phyloP scores from a whole-genome alignment of 345 rosid genomes.

The Hevea brasiliensis region DNA sequence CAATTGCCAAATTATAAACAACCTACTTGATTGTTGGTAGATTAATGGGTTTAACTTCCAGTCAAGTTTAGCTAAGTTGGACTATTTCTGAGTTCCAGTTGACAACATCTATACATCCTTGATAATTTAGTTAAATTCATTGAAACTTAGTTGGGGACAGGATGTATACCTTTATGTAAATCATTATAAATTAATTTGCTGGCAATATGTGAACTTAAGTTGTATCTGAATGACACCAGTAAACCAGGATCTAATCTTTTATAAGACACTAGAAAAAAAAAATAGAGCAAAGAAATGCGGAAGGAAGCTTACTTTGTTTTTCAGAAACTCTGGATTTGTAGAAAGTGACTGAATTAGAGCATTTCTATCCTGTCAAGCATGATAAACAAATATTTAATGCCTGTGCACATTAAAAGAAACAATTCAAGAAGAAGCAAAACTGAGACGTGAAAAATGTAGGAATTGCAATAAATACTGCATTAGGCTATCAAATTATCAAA shows the following conservation, averaged over 20 bases:
- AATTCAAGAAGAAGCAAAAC: not conserved
- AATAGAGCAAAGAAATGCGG: not conserved
- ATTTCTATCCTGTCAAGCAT: constrained; percentile 58
- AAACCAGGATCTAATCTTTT: not conserved
- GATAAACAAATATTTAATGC: not conserved
- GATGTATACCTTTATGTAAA: not conserved
- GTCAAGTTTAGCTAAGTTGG: not conserved
- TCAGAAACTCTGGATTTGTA: constrained; percentile 83
- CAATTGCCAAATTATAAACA: not conserved
- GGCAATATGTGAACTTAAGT: not conserved
- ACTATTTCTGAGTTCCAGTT: not conserved
- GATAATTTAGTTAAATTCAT: not conserved
- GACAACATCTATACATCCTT: not conserved
- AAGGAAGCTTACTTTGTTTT: constrained; percentile 62
- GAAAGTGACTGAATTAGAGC: constrained; percentile 79
- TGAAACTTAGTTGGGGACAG: not conserved
- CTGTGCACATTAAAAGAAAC: not conserved
- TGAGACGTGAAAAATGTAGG: not conserved
- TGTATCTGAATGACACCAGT: not conserved
- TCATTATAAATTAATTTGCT: not conserved
- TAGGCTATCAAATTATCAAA: not conserved
- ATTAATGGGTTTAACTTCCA: not conserved
- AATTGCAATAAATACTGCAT: not conserved
- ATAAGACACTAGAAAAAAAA: not conserved
- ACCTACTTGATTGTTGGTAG: not conserved